Base-by-base conservation (phyloP, 2,329 filamentous ascomycete species). In the Xylariaceae sp. region DNA sequence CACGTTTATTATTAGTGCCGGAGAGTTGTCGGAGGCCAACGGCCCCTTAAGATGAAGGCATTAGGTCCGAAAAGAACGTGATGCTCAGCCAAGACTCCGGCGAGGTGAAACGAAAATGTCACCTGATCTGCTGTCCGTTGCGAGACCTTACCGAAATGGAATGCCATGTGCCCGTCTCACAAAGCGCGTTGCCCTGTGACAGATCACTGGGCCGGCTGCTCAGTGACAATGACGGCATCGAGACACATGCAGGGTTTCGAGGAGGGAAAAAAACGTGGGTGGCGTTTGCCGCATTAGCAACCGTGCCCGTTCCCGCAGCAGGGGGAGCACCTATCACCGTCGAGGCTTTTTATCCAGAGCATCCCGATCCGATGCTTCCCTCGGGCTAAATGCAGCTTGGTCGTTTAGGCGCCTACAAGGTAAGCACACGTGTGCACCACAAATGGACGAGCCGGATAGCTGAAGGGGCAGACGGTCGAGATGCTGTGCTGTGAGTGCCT, bases 201-300 rank as follows among this genome's bases (percentile, higher is more conserved):
- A 21, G 39, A 18, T 22, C 39, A 22, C 39, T 22, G 39, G 18
- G 18, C 9, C 19, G 7, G n/a, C 10, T 21, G 13, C n/a, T 22
- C n/a, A 41, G 10, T 41, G 21, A 22, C 49, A 53, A 58, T 58
- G 55, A 58, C 53, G 55, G 43, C 53, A 57, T 57, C 36, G 43
- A 44, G 43, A 46, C 39, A n/a, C 15, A 43, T 52, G 32, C 47
- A 42, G 39, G 48, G 42, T 55, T 30, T 41, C 19, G 39, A 18
- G 18, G 13, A 8, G 8, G 5, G 9, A 22, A 18, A 41, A 15
- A 10, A 34, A 34, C 39, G 39, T 41, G 39, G 39, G 39, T 34
- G 32, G 32, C 13, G 13, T 13, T 34, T 5, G 13, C 32, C n/a
- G 32, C 32, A 34, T 15, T 34, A 13, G 6, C 29, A 10, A 34